phyloP scores from a whole-genome alignment of 1,284 basidiomycete species.

The Rhodofomes roseus region DNA sequence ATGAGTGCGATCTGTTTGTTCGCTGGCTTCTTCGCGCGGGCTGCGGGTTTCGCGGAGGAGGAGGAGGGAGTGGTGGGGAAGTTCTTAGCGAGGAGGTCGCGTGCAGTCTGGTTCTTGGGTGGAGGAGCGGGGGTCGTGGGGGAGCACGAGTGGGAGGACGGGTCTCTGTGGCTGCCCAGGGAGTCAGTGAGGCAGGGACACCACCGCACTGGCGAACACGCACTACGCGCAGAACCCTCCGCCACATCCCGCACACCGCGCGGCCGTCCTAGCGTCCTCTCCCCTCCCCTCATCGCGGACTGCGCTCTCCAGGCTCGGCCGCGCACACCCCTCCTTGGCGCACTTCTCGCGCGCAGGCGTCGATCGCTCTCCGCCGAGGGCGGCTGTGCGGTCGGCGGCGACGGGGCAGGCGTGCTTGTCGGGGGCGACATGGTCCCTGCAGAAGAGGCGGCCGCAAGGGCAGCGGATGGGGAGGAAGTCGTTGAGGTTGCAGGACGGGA shows the following conservation, averaged over 20 bases:
- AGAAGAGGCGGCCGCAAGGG: conserved; percentile 48
- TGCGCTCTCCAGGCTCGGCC: conserved; percentile 45
- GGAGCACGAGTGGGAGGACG: conserved; percentile 51
- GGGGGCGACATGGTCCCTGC: conserved; percentile 52
- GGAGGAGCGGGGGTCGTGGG: conserved; percentile 14
- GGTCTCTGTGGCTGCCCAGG: conserved; percentile 56
- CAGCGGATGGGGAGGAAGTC: conserved; percentile 70
- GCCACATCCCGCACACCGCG: conserved; percentile 49
- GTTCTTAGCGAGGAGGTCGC: conserved; percentile 50
- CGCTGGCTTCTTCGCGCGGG: conserved; percentile 39
- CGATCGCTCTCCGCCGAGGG: conserved; percentile 16
- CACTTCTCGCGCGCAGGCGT: conserved; percentile 41
- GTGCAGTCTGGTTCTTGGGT: conserved; percentile 45
- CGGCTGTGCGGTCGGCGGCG: conserved; percentile 7
- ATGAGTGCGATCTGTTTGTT: conserved; percentile 62
- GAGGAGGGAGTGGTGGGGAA: conserved; percentile 35
- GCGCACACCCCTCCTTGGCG: conserved; percentile 45
- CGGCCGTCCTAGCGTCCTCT: conserved; percentile 27
- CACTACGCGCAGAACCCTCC: conserved; percentile 63
- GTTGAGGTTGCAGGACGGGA: conserved; percentile 46
- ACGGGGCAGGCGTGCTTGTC: conserved; percentile 53
- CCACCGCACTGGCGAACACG: neutral
- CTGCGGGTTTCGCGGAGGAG: conserved; percentile 30
- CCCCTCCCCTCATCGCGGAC: conserved; percentile 23
- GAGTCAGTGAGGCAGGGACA: neutral